Evolutionary conservation across 352 stramenopile species (phyloP).

Genomic region (Aphanomyces astaci): DNA sequence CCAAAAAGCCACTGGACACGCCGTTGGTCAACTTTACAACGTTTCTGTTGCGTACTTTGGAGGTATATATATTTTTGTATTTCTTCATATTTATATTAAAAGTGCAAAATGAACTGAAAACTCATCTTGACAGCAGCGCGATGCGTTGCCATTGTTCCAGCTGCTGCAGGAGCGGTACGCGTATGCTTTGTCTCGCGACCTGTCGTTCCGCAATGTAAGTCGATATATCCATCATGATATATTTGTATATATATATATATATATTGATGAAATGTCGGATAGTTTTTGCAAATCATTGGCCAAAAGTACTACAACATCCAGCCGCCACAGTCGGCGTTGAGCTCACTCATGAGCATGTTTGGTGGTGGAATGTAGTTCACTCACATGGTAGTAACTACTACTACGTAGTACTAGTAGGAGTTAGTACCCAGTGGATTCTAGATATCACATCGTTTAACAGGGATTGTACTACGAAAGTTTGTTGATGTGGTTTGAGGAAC

Average conservation of each 20-base stretch:
- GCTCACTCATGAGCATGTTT: conserved; percentile 80
- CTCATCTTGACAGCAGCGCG: conserved; percentile 34
- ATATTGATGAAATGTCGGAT: too few species aligned
- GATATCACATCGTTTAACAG: too few species aligned
- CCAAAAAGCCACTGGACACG: conserved; percentile 48
- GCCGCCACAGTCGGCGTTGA: conserved; percentile 63
- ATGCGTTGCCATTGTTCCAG: conserved; percentile 79
- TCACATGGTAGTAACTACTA: too few species aligned
- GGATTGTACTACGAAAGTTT: too few species aligned
- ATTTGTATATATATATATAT: too few species aligned
- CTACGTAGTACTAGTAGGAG: too few species aligned
- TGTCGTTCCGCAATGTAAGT: conserved; percentile 70
- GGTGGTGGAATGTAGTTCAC: conserved; percentile 70
- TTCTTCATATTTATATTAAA: too few species aligned
- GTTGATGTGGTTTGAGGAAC: too few species aligned
- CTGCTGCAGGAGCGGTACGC: conserved; percentile 81
- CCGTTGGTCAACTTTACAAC: conserved; percentile 77
- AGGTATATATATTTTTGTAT: conserved; percentile 43
- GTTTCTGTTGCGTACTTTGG: conserved; percentile 76
- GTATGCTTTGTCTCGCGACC: conserved; percentile 58
- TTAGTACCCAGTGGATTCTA: too few species aligned
- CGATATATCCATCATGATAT: too few species aligned
- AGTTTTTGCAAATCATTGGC: conserved; percentile 80
- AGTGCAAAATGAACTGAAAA: background rate
- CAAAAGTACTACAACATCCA: conserved; percentile 84